These are phyloP conservation scores for Colletotrichum sp. DNA, from an alignment of 2,329 filamentous ascomycete genomes.

Conservation along the genomic window DNA sequence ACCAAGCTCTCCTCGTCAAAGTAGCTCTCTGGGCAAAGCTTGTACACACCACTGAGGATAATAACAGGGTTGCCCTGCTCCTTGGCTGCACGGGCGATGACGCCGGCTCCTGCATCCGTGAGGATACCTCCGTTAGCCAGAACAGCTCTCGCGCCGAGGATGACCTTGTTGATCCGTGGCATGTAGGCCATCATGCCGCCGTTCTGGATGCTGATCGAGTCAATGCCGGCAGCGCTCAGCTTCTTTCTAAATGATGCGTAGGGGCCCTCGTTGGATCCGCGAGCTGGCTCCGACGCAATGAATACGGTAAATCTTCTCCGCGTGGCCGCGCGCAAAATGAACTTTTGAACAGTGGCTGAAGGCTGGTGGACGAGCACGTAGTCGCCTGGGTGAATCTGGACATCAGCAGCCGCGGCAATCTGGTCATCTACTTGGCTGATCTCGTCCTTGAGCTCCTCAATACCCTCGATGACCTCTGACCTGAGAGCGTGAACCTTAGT, in stretches of 20 bases:
- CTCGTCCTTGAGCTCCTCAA: constrained; percentile 95
- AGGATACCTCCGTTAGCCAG: constrained; percentile 88
- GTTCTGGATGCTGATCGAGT: constrained; percentile 84
- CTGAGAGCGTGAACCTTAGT: constrained; percentile 73
- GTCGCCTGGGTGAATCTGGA: constrained; percentile 93
- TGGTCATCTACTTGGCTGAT: constrained; percentile 92
- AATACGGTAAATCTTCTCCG: constrained; percentile 94
- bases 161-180: constrained; percentile 93
- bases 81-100: constrained; percentile 84
- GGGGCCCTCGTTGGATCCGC: constrained; percentile 40
- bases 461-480: constrained; percentile 90
- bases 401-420: constrained; percentile 85
- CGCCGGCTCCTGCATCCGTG: constrained; percentile 80
- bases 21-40: constrained; percentile 88
- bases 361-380: constrained; percentile 90
- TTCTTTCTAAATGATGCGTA: constrained; percentile 74
- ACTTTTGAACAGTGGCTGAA: constrained; percentile 85
- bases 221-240: constrained; percentile 77
- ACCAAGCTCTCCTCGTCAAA: constrained; percentile 83
- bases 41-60: constrained; percentile 90
- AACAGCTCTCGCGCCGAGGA: constrained; percentile 86
- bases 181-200: constrained; percentile 91
- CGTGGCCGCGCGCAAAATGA: constrained; percentile 83
- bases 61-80: constrained; percentile 85
- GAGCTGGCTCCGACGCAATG: constrained; percentile 70